Base-by-base conservation (phyloP, 2,329 filamentous ascomycete species). In the Chaetomiaceae sp. region DNA sequence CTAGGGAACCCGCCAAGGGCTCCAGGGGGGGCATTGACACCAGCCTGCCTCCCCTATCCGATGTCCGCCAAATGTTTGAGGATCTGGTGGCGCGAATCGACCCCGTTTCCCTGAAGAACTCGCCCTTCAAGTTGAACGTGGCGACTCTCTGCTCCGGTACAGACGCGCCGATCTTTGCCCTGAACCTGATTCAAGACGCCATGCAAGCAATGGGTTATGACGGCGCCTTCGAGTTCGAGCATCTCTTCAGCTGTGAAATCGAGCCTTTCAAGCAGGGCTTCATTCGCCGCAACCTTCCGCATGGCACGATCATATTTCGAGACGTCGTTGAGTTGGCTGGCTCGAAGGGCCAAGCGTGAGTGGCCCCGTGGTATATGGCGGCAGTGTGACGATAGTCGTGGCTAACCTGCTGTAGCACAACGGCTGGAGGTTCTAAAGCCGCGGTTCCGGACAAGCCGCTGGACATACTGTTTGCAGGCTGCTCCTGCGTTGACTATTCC, bases 131-230 rank as follows among this genome's bases (percentile, higher is more conserved):
- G 10, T 35, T 57, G 30, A 47, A 44, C 19, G 58, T 89, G 20
- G 84, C 75, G 0, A 91, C 86, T 0, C 79, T 89, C 69, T 90
- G 85, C 60, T 89, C 85, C 1, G 86, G 86, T 0, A 90, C 86
- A 0, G 86, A 91, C 55, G 79, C 80, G 4, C 86, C 86, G 0
- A 65, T 91, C 2, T 68, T 89, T 1, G 81, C 82, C 0, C 59
- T 88, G 12, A 66, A 78, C 12, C 68, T 82, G 60, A 64, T 88
- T 37, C 62, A 66, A 32, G 67, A 75, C 14, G 66, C 73, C 3
- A 43, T 58, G 64, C 60, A 61, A 57, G 46, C 49, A 3, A 33
- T 48, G 18, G 59, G 64, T 3, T 60, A 60, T 17, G 51, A 60
- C 1, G 53, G 53, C 6, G 58, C 63, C 10, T 64, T 82, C 26